phyloP scores from a whole-genome alignment of 441 rosid genomes.

The Biscutella laevigata region DNA sequence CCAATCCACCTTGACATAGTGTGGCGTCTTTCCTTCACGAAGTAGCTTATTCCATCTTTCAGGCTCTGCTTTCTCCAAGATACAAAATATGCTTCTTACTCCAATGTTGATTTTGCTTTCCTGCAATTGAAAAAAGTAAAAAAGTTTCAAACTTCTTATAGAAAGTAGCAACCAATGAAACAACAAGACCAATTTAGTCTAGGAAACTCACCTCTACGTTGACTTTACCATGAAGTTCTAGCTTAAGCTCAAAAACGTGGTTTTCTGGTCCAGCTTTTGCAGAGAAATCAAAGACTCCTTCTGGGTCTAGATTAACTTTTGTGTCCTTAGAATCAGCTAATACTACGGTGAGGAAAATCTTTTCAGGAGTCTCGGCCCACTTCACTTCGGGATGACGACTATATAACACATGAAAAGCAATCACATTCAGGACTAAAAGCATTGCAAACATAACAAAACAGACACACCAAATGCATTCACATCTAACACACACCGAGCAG shows the following conservation, averaged over 20 bases:
- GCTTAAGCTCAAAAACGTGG: conserved; percentile 45
- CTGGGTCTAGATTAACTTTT: conserved; percentile 55
- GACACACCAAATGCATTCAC: not conserved
- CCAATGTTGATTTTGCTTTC: conserved; percentile 67
- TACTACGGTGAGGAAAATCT: conserved; percentile 54
- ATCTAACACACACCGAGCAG: not conserved
- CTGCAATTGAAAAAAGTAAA: conserved; percentile 20
- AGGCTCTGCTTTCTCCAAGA: conserved; percentile 63
- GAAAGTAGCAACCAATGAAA: not conserved
- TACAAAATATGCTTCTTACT: conserved; percentile 54
- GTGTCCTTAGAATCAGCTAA: conserved; percentile 60
- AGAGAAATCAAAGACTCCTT: conserved; percentile 61
- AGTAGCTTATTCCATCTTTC: conserved; percentile 67
- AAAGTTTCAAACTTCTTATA: not conserved
- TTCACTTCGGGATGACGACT: conserved; percentile 75
- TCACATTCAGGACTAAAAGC: not conserved
- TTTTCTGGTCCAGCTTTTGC: conserved; percentile 58
- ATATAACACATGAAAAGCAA: conserved; percentile 13
- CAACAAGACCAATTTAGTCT: not conserved
- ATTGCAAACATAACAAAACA: not conserved
- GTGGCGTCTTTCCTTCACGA: conserved; percentile 56
- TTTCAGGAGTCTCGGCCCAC: conserved; percentile 71
- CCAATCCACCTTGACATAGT: conserved; percentile 78
- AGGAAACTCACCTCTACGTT: conserved; percentile 49
- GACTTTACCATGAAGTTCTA: conserved; percentile 67